Evolutionary conservation across 805 yeast species (phyloP).

Genomic region (Pichia heedii): DNA sequence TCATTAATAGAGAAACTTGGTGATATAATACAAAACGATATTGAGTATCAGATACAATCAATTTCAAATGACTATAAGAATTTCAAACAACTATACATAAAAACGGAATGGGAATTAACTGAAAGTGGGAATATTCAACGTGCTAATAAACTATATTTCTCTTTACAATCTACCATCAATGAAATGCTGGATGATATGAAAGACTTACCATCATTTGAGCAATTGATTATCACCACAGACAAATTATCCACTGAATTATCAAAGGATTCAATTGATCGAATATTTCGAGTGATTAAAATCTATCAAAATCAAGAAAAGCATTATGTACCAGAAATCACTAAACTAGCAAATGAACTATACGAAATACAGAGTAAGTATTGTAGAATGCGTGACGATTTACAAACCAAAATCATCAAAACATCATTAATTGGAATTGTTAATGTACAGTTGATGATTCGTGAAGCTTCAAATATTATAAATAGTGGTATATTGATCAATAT

Average conservation of each 20-base stretch:
- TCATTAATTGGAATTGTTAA: slow-evolving; percentile 28
- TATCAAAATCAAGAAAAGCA: slow-evolving; percentile 16
- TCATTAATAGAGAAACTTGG: slow-evolving; percentile 25
- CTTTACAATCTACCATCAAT: slow-evolving; percentile 18
- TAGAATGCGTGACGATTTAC: slow-evolving; percentile 24
- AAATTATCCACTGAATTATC: slow-evolving; percentile 22
- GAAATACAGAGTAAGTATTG: slow-evolving; percentile 30
- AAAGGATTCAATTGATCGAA: slow-evolving; percentile 16
- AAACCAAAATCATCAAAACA: slow-evolving; percentile 26
- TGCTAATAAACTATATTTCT: slow-evolving; percentile 15
- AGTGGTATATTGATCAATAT: slow-evolving; percentile 27
- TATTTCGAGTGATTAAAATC: slow-evolving; percentile 14
- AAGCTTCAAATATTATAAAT: slow-evolving; percentile 23
- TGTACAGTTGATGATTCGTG: slow-evolving; percentile 31
- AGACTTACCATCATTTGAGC: slow-evolving; percentile 24
- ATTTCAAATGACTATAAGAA: slow-evolving; percentile 35
- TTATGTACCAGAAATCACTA: slow-evolving; percentile 26
- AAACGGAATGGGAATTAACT: slow-evolving; percentile 6
- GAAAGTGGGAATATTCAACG: slow-evolving; percentile 12
- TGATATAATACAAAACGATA: slow-evolving; percentile 29
- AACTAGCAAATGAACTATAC: slow-evolving; percentile 28
- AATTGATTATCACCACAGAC: slow-evolving; percentile 23
- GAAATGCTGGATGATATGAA: slow-evolving; percentile 15
- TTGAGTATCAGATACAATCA: slow-evolving; percentile 20
- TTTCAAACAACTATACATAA: slow-evolving; percentile 31